phyloP scores from a whole-genome alignment of 345 rosid genomes.

The Salix suchowensis region DNA sequence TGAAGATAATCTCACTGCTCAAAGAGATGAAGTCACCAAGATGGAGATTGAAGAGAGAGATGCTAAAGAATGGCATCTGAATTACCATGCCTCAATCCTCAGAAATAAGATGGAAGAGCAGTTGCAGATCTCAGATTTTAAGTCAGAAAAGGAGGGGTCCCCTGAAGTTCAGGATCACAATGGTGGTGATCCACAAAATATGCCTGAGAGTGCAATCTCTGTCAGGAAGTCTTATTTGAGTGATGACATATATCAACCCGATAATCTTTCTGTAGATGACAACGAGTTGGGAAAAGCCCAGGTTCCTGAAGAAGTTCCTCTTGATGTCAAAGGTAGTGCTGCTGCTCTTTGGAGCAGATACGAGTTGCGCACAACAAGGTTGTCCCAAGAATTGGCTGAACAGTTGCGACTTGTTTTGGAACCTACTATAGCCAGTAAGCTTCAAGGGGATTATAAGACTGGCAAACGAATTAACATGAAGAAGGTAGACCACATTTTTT shows the following conservation, averaged over 20 bases:
- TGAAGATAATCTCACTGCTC: slow-evolving; percentile 38
- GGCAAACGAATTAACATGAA: slow-evolving; percentile 98
- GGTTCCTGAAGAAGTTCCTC: slow-evolving; percentile 44
- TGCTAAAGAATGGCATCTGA: slow-evolving; percentile 37
- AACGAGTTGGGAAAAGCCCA: slow-evolving; percentile 33
- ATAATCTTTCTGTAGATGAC: slow-evolving; percentile 45
- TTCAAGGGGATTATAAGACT: slow-evolving; percentile 91
- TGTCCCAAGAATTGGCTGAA: slow-evolving; percentile 92
- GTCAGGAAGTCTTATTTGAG: slow-evolving; percentile 40
- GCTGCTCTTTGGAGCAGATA: slow-evolving; percentile 72
- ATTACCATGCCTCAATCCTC: slow-evolving; percentile 26
- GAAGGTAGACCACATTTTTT: slow-evolving; percentile 41
- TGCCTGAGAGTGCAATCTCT: slow-evolving; percentile 49
- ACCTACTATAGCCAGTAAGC: slow-evolving; percentile 89
- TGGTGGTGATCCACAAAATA: slow-evolving; percentile 32
- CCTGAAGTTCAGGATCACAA: slow-evolving; percentile 23
- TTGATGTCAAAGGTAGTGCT: slow-evolving; percentile 39
- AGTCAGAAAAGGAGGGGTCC: slow-evolving; percentile 31
- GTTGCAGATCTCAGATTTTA: slow-evolving; percentile 34
- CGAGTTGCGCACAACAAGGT: slow-evolving; percentile 63
- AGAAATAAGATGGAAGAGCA: slow-evolving; percentile 41
- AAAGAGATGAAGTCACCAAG: slow-evolving; percentile 41
- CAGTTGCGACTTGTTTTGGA: slow-evolving; percentile 90
- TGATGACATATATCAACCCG: slow-evolving; percentile 37
- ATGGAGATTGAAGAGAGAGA: slow-evolving; percentile 60